Percentiles rank a stretch among this genome's conserved stretches.
phyloP scores from a whole-genome alignment of 805 yeast species.

The Hanseniaspora vineae region DNA sequence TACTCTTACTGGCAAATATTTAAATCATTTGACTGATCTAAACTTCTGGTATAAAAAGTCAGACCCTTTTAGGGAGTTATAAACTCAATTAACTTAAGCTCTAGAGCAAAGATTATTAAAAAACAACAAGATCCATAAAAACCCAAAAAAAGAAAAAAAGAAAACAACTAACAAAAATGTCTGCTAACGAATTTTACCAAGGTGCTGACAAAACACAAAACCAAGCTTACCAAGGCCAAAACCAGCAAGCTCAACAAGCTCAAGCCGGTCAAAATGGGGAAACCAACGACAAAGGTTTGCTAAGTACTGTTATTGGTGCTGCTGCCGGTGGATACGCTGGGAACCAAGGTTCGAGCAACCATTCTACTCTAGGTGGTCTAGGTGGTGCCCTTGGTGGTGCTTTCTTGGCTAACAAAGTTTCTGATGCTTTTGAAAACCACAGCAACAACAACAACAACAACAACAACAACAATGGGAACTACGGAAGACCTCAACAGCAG shows the following conservation, averaged over 20 bases:
- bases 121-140: no score
- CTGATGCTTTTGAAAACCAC: conserved; percentile 26
- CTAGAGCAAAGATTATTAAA: no score
- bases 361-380: conserved; percentile 29
- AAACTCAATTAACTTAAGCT: no score
- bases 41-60: no score
- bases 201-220: conserved; percentile 1
- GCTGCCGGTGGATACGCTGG: conserved; percentile 40
- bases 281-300: conserved; percentile 26
- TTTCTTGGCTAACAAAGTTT: conserved; percentile 36
- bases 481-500: conserved; percentile 1
- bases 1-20: no score
- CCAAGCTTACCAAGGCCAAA: neutral
- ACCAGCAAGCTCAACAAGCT: conserved; percentile 20
- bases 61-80: no score
- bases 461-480: conserved; percentile 11
- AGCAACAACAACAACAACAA: conserved; percentile 7
- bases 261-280: conserved; percentile 17
- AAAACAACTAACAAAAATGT: conserved; percentile 24
- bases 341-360: conserved; percentile 19
- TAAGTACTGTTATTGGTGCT: conserved; percentile 36
- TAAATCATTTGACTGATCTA: no score
- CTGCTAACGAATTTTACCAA: conserved; percentile 40
- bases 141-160: neutral
- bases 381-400: conserved; percentile 48